Base-by-base conservation (phyloP, 2,329 filamentous ascomycete species). In the Xylariaceae sp. region DNA sequence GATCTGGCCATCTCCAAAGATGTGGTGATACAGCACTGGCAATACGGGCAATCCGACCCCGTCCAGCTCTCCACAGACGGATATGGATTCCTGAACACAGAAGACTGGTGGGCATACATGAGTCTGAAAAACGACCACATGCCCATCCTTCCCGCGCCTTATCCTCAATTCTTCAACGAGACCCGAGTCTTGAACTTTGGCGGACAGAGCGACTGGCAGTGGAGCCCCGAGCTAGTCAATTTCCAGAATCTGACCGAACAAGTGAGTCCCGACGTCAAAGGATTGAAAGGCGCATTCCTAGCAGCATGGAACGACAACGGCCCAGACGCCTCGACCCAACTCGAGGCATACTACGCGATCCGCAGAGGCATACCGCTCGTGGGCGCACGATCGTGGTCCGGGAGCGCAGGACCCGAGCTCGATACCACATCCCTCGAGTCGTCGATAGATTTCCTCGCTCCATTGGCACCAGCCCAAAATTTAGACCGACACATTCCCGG, bases 91-190 rank as follows among this genome's bases (percentile, higher is more conserved):
- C 66, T 77, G 63, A 78, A 78, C 56, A 75, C 74, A 1, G 67
- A 77, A 41, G 75, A 78, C 55, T 76, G 74, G 73, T 78, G 75
- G 78, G 76, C 75, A 0, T 81, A 82, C 56, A 77, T 80, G 71
- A 75, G 73, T 5, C 59, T 82, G 47, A 81, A 81, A 53, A 81
- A 79, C 53, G 73, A 77, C 53, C 74, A 77, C 55, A 73, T 62
- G 46, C 75, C 74, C 1, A 76, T 76, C 34, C 50, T 72, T 0
- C 75, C 75, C 0, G 73, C 73, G 0, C 68, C 70, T 4, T 78
- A 77, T 45, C 72, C 74, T 1, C 74, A 76, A 42, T 74, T 74
- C 54, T 77, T 73, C 62, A 75, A 77, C 53, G 64, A 68, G 44
- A 66, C 66, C n/a, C 67, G 74, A 0, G 67, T 74, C 0, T 54